These are phyloP conservation scores for Ballota nigra DNA, from an alignment of 257 asterid genomes.

Conservation along the genomic window DNA sequence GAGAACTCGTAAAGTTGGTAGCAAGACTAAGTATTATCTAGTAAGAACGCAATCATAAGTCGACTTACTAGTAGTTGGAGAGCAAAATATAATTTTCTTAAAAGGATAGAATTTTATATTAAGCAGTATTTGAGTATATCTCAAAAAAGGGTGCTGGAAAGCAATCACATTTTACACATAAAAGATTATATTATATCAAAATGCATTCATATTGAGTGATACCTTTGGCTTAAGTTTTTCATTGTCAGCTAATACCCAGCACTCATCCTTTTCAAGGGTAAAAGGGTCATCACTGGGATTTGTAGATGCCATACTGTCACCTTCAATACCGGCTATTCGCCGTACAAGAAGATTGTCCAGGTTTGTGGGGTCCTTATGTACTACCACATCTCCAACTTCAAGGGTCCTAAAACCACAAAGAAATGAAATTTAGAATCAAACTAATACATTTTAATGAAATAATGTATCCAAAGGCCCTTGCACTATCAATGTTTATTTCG, in stretches of 20 bases:
- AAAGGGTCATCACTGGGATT: slow-evolving; percentile 69
- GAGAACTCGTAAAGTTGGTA: background rate
- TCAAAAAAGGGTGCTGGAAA: background rate
- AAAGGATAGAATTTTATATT: no score
- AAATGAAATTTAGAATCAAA: background rate
- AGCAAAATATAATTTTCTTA: no score
- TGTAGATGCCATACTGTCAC: slow-evolving; percentile 78
- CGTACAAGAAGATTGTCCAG: slow-evolving; percentile 58
- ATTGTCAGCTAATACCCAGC: slow-evolving; percentile 91
- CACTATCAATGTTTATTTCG: no score
- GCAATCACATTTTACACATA: background rate
- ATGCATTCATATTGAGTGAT: background rate
- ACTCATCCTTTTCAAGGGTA: slow-evolving; percentile 69
- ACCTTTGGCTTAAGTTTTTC: slow-evolving; percentile 68
- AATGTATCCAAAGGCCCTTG: no score
- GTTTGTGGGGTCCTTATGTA: slow-evolving; percentile 64
- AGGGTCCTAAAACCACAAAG: slow-evolving; percentile 46
- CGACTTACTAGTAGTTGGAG: no score
- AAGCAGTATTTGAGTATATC: no score
- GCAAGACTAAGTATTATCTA: background rate
- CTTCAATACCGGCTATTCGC: slow-evolving; percentile 88
- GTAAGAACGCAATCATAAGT: background rate
- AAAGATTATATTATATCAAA: no score
- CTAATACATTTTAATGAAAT: no score
- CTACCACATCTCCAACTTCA: slow-evolving; percentile 74